phyloP scores from a whole-genome alignment of 2,329 filamentous ascomycete genomes.

The Stagonosporopsis chrysanthemi region DNA sequence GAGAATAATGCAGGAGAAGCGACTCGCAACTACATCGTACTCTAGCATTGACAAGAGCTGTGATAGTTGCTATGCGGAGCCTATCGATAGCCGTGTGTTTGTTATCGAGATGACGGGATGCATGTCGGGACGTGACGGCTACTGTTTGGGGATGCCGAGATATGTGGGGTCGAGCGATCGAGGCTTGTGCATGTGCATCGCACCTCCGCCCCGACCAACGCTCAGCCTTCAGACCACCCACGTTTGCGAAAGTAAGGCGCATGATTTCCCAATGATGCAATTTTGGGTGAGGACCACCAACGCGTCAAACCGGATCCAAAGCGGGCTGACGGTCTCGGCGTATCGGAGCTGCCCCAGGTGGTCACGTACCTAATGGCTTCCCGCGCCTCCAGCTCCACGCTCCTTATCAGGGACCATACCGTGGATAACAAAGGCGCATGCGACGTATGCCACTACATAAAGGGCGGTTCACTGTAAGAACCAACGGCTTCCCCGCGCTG shows the following conservation, averaged over 20 bases:
- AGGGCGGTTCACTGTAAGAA: constrained; percentile 28
- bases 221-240: constrained; percentile 45
- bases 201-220: constrained; percentile 10
- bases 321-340: constrained; percentile 40
- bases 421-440: constrained; percentile 30
- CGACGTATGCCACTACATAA: constrained; percentile 39
- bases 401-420: constrained; percentile 38
- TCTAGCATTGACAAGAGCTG: not conserved
- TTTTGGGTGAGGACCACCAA: constrained; percentile 28
- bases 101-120: constrained; percentile 15
- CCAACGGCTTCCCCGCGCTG: constrained; percentile 30
- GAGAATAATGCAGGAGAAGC: not conserved
- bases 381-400: constrained; percentile 28
- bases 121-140: constrained; percentile 33
- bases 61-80: constrained; percentile 7
- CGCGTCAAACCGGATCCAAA: constrained; percentile 37
- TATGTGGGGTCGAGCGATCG: constrained; percentile 31
- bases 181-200: constrained; percentile 17
- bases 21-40: not conserved
- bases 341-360: constrained; percentile 38
- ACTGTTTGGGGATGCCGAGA: constrained; percentile 32
- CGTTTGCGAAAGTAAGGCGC: constrained; percentile 41
- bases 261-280: constrained; percentile 45
- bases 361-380: constrained; percentile 26
- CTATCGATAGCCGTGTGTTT: constrained; percentile 14